These are phyloP conservation scores for Monosporozyma siamensis DNA, from an alignment of 805 yeast species.

Conservation along the genomic window DNA sequence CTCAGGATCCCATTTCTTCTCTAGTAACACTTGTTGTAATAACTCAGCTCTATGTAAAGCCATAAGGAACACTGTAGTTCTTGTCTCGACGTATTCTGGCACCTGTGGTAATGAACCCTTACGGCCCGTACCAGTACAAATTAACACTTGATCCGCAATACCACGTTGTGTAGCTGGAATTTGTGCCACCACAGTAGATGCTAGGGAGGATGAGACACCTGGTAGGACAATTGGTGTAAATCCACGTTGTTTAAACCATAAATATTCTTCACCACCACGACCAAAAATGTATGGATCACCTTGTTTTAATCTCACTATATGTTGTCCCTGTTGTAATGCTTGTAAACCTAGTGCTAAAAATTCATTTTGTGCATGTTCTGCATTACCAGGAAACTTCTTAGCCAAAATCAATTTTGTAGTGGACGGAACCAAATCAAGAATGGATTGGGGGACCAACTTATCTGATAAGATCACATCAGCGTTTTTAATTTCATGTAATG, in stretches of 20 bases:
- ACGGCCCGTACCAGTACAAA: conserved; percentile 92
- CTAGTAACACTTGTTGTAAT: conserved; percentile 44
- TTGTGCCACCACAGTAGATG: conserved; percentile 72
- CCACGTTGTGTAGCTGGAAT: conserved; percentile 91
- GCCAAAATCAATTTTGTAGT: conserved; percentile 76
- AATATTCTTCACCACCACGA: conserved; percentile 87
- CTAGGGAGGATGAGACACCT: conserved; percentile 82
- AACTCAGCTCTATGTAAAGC: conserved; percentile 61
- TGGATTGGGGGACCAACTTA: conserved; percentile 84
- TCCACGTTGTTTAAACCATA: conserved; percentile 60
- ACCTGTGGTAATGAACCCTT: conserved; percentile 70
- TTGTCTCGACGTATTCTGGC: conserved; percentile 59
- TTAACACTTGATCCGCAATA: conserved; percentile 82
- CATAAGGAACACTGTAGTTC: conserved; percentile 88
- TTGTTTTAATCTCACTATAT: conserved; percentile 84
- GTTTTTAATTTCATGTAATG: conserved; percentile 63
- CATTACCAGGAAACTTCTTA: conserved; percentile 92
- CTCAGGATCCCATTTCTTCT: conserved; percentile 54
- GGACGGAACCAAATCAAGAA: conserved; percentile 71
- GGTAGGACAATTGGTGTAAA: conserved; percentile 68
- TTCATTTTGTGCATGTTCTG: conserved; percentile 87
- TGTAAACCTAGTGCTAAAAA: conserved; percentile 62
- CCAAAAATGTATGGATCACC: conserved; percentile 97
- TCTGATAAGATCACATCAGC: conserved; percentile 87
- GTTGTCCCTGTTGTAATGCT: conserved; percentile 53